These are phyloP conservation scores for Vitis hybrid DNA, from an alignment of 177 flowering plant genomes.

Conservation along the genomic window DNA sequence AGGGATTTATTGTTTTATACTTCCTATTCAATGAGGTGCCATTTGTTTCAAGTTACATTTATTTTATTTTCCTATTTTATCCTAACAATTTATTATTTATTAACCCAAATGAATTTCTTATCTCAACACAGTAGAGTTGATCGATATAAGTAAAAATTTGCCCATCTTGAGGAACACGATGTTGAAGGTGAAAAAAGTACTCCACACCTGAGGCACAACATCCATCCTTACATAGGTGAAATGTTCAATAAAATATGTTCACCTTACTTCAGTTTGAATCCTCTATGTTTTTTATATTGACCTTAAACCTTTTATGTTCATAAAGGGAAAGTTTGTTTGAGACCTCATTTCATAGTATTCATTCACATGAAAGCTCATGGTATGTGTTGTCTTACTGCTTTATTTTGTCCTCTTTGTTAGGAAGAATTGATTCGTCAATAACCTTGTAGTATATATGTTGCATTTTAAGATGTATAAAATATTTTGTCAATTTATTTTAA, in stretches of 20 bases:
- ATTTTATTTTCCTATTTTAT: not conserved
- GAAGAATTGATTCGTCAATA: no score
- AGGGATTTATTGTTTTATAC: not conserved
- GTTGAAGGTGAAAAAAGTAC: constrained; percentile 58
- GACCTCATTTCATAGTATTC: no score
- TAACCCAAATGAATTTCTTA: constrained; percentile 3
- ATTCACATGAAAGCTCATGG: no score
- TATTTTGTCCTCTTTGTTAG: no score
- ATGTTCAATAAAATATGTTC: not conserved
- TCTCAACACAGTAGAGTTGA: constrained; percentile 69
- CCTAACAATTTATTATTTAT: not conserved
- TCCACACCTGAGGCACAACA: constrained; percentile 65
- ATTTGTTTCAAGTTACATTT: not conserved
- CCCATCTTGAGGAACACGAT: constrained; percentile 73
- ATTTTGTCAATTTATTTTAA: no score
- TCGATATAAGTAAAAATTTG: constrained; percentile 77
- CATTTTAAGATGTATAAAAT: no score
- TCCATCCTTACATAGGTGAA: constrained; percentile 86
- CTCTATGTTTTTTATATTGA: not conserved
- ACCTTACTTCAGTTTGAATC: not conserved
- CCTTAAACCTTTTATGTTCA: not conserved
- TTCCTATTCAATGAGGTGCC: not conserved
- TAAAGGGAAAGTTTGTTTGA: constrained; percentile 49
- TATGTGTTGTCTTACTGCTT: no score
- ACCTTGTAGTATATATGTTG: no score